A percentile compares a stretch with the other conserved stretches of the same genome.
phyloP scores from a whole-genome alignment of 2,329 filamentous ascomycete genomes.

The Colletotrichum destructivum region DNA sequence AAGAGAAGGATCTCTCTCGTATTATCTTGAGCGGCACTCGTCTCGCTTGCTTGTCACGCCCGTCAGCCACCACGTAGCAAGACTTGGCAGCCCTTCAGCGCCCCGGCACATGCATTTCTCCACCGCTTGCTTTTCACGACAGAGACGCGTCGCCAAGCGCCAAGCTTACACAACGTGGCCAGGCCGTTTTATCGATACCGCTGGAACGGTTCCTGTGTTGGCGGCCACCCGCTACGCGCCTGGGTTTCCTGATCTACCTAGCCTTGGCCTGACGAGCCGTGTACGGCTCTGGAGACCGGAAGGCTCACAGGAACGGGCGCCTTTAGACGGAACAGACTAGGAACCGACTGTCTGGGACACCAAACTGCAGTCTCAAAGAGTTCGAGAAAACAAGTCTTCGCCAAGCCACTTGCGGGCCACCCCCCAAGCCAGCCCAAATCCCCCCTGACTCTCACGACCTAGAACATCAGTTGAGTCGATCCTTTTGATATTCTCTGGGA shows the following conservation, averaged over 20 bases:
- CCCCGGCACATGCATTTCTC: background rate
- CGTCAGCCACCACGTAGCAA: constrained; percentile 9
- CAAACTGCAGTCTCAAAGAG: background rate
- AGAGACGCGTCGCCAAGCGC: constrained; percentile 8
- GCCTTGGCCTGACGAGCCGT: background rate
- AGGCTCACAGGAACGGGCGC: too few relatives aligned
- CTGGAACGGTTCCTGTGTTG: background rate
- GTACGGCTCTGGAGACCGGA: background rate
- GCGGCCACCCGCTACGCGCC: background rate
- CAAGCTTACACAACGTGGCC: background rate
- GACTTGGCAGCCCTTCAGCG: constrained; percentile 5
- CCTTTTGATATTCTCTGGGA: too few relatives aligned
- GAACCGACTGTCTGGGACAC: background rate
- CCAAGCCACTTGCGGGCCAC: background rate
- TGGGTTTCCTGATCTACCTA: too few relatives aligned
- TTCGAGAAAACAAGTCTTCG: background rate
- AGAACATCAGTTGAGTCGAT: too few relatives aligned
- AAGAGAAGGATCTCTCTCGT: background rate
- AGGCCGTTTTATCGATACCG: background rate
- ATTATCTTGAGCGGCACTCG: background rate
- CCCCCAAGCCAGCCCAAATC: background rate
- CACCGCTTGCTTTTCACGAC: background rate
- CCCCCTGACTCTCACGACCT: background rate
- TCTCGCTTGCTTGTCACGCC: constrained; percentile 4
- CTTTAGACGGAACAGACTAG: background rate